These are phyloP conservation scores for Dryas integrifolia DNA, from an alignment of 331 rosid genomes.

Conservation along the genomic window DNA sequence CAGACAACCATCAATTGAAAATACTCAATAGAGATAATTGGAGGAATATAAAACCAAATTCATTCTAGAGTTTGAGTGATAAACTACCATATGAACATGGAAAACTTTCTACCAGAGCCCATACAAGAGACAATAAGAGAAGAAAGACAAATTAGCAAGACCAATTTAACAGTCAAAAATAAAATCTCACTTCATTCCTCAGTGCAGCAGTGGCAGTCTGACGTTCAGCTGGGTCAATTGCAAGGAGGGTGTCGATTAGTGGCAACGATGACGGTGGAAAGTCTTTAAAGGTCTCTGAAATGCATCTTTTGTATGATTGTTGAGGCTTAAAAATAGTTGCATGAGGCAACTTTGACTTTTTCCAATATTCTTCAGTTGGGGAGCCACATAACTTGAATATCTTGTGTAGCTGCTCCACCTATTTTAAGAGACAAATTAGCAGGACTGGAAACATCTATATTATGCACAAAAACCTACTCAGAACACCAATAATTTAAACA, in stretches of 20 bases:
- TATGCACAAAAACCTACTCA: constrained; percentile 21
- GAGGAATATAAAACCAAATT: background rate
- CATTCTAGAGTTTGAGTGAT: background rate
- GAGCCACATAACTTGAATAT: constrained; percentile 98
- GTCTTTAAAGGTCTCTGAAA: constrained; percentile 77
- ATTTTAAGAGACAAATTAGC: constrained; percentile 23
- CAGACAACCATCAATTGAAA: constrained; percentile 23
- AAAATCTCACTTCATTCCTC: constrained; percentile 78
- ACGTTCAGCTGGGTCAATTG: constrained; percentile 92
- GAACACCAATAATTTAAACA: constrained; percentile 21
- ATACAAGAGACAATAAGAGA: background rate
- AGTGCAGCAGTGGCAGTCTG: constrained; percentile 88
- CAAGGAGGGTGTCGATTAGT: constrained; percentile 79
- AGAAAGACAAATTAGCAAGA: background rate
- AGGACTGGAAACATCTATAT: constrained; percentile 23
- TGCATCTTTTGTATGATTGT: constrained; percentile 88
- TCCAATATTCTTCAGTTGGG: constrained; percentile 97
- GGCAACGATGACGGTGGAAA: constrained; percentile 90
- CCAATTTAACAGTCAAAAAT: constrained; percentile 9
- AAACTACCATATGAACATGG: background rate
- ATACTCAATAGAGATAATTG: background rate
- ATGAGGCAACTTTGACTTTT: constrained; percentile 89
- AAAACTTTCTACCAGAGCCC: background rate
- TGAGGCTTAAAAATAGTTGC: constrained; percentile 97
- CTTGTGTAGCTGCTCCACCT: constrained; percentile 99